Evolutionary conservation across 768 basidiomycete species (phyloP), one percentile per base, ranked within the genome.

Genomic region (Boletus rubescentipes): DNA sequence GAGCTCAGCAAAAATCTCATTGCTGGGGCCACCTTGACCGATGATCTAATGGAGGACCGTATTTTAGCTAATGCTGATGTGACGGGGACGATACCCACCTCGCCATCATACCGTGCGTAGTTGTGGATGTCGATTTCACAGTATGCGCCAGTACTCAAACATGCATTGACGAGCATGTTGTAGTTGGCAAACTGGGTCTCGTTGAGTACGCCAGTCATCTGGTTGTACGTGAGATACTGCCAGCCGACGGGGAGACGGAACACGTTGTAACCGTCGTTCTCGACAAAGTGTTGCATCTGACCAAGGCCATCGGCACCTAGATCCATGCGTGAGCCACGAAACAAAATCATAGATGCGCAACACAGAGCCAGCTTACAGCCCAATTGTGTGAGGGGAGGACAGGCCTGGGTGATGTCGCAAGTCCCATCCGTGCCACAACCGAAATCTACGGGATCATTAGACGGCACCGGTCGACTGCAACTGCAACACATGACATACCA

Each of bases 221-320:
- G 64, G 54, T 71, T 60, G 57, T 72, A 67, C 0, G 73, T 74
- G 39, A 81, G 70, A 64, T 72, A 81, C 59, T 85, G 84, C 83
- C 84, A 85, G 23, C 76, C 79, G 6, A 82, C 78, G 1, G 84
- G 83, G 18, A 85, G 74, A 49, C 84, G 82, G 74, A 85, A 82
- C 8, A 74, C 69, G 50, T 81, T 82, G 72, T 77, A 81, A 4
- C 76, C 77, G 53, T 84, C 80, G 55, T 82, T 68, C 0, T 74
- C 63, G 46, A 78, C 75, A 55, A 86, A 86, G 62, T 86, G 84
- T 39, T 73, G 61, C 80, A 86, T 85, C 62, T 86, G 84, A n/a
- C 80, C 78, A 9, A 52, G 36, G 18, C 55, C 55, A 45, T 62
- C 58, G 8, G 47, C 26, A 53, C 55, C 58, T 61, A 32, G 1